Base-by-base conservation (phyloP, 2,329 filamentous ascomycete genomes). In the Trichophyton mentagrophytes region DNA sequence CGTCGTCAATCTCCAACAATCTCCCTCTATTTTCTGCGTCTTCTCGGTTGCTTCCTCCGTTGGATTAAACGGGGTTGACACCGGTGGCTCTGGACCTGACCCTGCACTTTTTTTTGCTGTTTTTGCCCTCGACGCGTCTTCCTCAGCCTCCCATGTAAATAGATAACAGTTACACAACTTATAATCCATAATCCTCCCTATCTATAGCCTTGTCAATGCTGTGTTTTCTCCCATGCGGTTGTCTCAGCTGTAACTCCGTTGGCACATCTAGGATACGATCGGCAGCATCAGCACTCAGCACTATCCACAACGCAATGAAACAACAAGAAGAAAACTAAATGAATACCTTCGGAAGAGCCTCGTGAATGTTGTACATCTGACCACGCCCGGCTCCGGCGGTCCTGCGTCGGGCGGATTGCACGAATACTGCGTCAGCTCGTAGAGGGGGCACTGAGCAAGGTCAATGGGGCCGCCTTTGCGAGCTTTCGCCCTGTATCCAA, bases 391-490 rank as follows among this genome's bases (percentile, higher is more conserved):
- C 58, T 69, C 68, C 17, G 71, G 73, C 38, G 76, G 71, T 51
- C 69, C 70, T 58, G 76, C 73, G 40, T 74, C 70, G 7, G 78
- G 73, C 8, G 83, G 72, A 67, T 83, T 78, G 71, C 84, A 87
- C 27, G 79, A 79, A 68, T 85, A 86, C 72, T 87, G 84, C 55
- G 82, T 73, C 70, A 86, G 71, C 69, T 85, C 81, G 65, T 81
- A 75, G 46, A 86, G 71, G 61, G 78, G 71, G 69, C 84, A 86
- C 57, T 81, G 73, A 60, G 74, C 69, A 4, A 86, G 74, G 36
- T 81, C 73, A 62, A 83, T 72, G 15, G 76, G 72, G 27, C 68
- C 67, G 51, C 77, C 74, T 69, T 84, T 84, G 63, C 80, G 79
- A 58, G 73, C 70, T 68, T 80, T 73, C 72, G 81, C 64, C 71